These are phyloP conservation scores for Sarcomyxa edulis DNA, from an alignment of 768 basidiomycete species.

Conservation along the genomic window DNA sequence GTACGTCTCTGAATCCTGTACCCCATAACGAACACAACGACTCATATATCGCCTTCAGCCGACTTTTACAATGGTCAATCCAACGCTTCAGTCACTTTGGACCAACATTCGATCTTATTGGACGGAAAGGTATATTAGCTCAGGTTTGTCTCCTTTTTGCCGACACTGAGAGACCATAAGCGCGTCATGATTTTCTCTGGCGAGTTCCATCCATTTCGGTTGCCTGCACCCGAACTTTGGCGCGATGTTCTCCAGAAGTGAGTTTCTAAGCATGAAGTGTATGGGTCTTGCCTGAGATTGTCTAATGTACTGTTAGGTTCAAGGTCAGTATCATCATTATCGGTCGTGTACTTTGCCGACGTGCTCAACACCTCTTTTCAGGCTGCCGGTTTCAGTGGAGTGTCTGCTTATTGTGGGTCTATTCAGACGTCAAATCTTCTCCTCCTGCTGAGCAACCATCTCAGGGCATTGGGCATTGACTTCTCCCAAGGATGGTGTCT, in stretches of 20 bases:
- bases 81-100: constrained; percentile 25
- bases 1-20: neutral
- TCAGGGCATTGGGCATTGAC: constrained; percentile 61
- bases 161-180: constrained; percentile 12
- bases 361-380: constrained; percentile 26
- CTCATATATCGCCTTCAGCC: constrained; percentile 8
- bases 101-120: constrained; percentile 29
- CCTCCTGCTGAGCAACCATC: constrained; percentile 9
- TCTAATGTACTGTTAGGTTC: constrained; percentile 12
- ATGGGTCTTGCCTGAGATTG: neutral
- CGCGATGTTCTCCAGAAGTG: constrained; percentile 59
- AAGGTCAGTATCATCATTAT: constrained; percentile 8
- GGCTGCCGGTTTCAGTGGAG: constrained; percentile 61
- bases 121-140: constrained; percentile 24
- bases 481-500: constrained; percentile 51
- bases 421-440: constrained; percentile 30
- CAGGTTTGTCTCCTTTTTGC: neutral
- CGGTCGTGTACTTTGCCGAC: neutral
- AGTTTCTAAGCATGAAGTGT: neutral
- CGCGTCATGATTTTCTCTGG: constrained; percentile 55
- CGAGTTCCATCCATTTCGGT: constrained; percentile 66
- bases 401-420: constrained; percentile 52
- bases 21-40: neutral
- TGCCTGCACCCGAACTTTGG: constrained; percentile 65
- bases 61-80: constrained; percentile 22